These are phyloP conservation scores for Neohortaea acidophila DNA, from an alignment of 495 filamentous ascomycete species.

Conservation along the genomic window DNA sequence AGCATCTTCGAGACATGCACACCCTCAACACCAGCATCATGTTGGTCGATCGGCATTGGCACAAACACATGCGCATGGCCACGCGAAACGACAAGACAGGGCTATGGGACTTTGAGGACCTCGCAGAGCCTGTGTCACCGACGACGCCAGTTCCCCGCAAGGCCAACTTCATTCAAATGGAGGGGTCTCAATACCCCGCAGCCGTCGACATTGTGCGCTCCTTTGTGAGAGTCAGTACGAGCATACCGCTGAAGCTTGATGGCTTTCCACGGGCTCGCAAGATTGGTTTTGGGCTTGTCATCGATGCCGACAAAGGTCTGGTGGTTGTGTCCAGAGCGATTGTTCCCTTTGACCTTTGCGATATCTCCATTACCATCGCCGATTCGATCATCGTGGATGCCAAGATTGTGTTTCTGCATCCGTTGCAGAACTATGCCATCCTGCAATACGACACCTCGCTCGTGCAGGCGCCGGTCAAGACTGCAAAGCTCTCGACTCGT, in stretches of 20 bases:
- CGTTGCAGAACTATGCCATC: constrained; percentile 93
- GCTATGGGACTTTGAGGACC: constrained; percentile 84
- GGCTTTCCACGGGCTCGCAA: constrained; percentile 86
- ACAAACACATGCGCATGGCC: constrained; percentile 80
- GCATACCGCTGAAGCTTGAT: constrained; percentile 89
- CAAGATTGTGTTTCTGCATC: constrained; percentile 92
- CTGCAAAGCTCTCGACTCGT: constrained; percentile 63
- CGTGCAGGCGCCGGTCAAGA: constrained; percentile 83
- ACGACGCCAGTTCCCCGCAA: constrained; percentile 52
- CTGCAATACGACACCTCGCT: constrained; percentile 88
- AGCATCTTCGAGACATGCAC: constrained; percentile 87
- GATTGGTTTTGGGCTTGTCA: constrained; percentile 86
- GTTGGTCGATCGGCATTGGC: constrained; percentile 90
- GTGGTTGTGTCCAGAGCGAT: constrained; percentile 87
- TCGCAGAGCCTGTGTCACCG: constrained; percentile 64
- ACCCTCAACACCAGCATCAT: constrained; percentile 85
- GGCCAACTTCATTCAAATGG: constrained; percentile 79
- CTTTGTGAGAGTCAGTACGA: constrained; percentile 83
- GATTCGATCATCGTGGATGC: constrained; percentile 88
- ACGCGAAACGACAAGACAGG: constrained; percentile 82
- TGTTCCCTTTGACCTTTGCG: constrained; percentile 89
- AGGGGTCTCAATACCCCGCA: constrained; percentile 75
- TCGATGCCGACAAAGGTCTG: constrained; percentile 88
- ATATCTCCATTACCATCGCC: constrained; percentile 86
- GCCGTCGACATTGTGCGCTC: constrained; percentile 84